These are phyloP conservation scores for Ceratocystis papillata DNA, from an alignment of 2,329 filamentous ascomycete species.

Conservation along the genomic window DNA sequence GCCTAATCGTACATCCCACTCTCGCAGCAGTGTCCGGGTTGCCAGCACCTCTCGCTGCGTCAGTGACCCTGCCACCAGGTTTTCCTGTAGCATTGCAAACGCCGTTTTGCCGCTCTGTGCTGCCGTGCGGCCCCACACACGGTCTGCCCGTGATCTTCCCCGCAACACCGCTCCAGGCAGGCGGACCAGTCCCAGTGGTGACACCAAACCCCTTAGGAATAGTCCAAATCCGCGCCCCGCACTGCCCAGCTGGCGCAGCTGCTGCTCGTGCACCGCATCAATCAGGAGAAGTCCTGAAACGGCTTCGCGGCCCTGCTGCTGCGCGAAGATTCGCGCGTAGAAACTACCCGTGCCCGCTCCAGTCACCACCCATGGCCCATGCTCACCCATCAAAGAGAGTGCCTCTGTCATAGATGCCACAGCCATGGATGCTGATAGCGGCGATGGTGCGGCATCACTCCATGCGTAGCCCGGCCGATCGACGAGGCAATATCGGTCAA, in stretches of 20 bases:
- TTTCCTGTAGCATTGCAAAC: constrained; percentile 88
- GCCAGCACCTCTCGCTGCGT: constrained; percentile 72
- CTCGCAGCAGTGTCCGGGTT: constrained; percentile 66
- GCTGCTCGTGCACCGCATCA: constrained; percentile 68
- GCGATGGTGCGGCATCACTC: constrained; percentile 83
- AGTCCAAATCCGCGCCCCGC: constrained; percentile 13
- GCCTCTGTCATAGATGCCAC: constrained; percentile 81
- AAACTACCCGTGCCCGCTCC: constrained; percentile 79
- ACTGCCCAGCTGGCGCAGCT: constrained; percentile 19
- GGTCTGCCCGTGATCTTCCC: constrained; percentile 68
- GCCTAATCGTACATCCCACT: constrained; percentile 58
- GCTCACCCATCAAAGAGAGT: constrained; percentile 65
- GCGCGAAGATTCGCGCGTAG: constrained; percentile 83
- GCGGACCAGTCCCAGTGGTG: constrained; percentile 74
- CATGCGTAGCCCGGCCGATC: constrained; percentile 85
- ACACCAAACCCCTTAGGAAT: constrained; percentile 43
- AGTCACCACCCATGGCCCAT: constrained; percentile 79
- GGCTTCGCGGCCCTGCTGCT: constrained; percentile 58
- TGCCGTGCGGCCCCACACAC: constrained; percentile 69
- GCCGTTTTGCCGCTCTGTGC: constrained; percentile 74
- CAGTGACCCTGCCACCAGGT: constrained; percentile 72
- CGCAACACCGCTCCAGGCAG: constrained; percentile 70
- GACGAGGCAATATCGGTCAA: constrained; percentile 85
- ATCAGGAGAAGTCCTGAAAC: constrained; percentile 73
- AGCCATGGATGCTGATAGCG: constrained; percentile 86